Percentiles rank a stretch among this genome's conserved stretches.
These are phyloP conservation scores for Fraxinus albicans DNA, from an alignment of 305 asterid species.

Conservation along the genomic window DNA sequence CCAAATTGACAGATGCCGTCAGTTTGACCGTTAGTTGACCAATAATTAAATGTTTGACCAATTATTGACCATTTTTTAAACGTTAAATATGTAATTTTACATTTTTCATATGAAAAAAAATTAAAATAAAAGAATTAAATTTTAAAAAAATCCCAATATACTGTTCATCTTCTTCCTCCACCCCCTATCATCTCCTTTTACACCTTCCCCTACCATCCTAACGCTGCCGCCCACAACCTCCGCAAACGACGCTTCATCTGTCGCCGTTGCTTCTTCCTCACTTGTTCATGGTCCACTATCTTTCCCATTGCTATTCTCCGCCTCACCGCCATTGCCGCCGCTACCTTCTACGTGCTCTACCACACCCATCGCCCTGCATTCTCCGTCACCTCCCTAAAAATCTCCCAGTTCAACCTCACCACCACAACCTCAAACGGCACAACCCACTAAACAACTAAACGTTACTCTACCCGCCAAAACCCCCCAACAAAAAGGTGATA, in stretches of 20 bases:
- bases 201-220: slow-evolving; percentile 26
- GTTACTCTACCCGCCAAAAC: slow-evolving; percentile 42
- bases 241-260: slow-evolving; percentile 34
- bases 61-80: too few relatives aligned
- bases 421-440: slow-evolving; percentile 40
- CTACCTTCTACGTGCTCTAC: too few relatives aligned
- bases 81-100: too few relatives aligned
- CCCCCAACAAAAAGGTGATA: slow-evolving; percentile 36
- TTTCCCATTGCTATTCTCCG: slow-evolving; percentile 29
- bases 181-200: too few relatives aligned
- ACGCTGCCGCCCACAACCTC: slow-evolving; percentile 14
- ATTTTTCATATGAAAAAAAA: too few relatives aligned
- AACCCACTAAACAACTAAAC: slow-evolving; percentile 40
- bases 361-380: background rate
- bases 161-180: too few relatives aligned
- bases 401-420: slow-evolving; percentile 43
- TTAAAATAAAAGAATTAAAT: too few relatives aligned
- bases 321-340: slow-evolving; percentile 11
- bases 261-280: slow-evolving; percentile 45
- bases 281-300: slow-evolving; percentile 42
- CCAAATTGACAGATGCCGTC: too few relatives aligned
- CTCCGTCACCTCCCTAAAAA: slow-evolving; percentile 39
- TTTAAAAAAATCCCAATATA: too few relatives aligned
- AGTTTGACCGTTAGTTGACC: too few relatives aligned
- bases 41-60: too few relatives aligned